Evolutionary conservation across 345 rosid genomes (phyloP).

Genomic region (Litchi chinensis): DNA sequence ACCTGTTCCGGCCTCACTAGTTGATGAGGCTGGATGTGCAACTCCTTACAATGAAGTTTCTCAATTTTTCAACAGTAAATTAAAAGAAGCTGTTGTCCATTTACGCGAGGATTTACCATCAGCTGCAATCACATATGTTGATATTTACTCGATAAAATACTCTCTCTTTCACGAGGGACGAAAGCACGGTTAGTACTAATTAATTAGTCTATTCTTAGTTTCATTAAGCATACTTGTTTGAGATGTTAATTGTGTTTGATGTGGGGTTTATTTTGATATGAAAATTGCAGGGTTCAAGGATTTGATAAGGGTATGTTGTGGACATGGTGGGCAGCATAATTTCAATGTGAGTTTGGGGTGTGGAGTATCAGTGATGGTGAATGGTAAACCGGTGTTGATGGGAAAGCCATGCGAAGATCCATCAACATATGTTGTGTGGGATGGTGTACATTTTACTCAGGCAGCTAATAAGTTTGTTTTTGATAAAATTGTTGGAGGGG

Average conservation of each 20-base stretch:
- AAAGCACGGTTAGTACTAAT: slow-evolving; percentile 9
- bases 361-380: slow-evolving; percentile 44
- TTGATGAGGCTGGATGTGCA: slow-evolving; percentile 66
- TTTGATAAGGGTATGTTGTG: slow-evolving; percentile 68
- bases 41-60: slow-evolving; percentile 62
- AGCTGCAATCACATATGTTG: slow-evolving; percentile 61
- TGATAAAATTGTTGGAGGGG: slow-evolving; percentile 34
- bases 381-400: slow-evolving; percentile 51
- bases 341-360: slow-evolving; percentile 53
- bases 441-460: slow-evolving; percentile 54
- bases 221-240: neutral
- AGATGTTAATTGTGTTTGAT: neutral
- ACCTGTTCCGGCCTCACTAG: slow-evolving; percentile 41
- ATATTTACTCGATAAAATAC: slow-evolving; percentile 60
- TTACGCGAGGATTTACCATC: slow-evolving; percentile 45
- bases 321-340: slow-evolving; percentile 82
- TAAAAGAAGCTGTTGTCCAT: slow-evolving; percentile 46
- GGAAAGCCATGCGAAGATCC: slow-evolving; percentile 57
- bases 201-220: neutral
- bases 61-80: slow-evolving; percentile 46
- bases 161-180: slow-evolving; percentile 37
- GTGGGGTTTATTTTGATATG: neutral
- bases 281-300: slow-evolving; percentile 54
- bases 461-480: slow-evolving; percentile 49
- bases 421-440: slow-evolving; percentile 43